Evolutionary conservation across 208 protist genomes (phyloP).

Genomic region (Acanthamoeba royreba): DNA sequence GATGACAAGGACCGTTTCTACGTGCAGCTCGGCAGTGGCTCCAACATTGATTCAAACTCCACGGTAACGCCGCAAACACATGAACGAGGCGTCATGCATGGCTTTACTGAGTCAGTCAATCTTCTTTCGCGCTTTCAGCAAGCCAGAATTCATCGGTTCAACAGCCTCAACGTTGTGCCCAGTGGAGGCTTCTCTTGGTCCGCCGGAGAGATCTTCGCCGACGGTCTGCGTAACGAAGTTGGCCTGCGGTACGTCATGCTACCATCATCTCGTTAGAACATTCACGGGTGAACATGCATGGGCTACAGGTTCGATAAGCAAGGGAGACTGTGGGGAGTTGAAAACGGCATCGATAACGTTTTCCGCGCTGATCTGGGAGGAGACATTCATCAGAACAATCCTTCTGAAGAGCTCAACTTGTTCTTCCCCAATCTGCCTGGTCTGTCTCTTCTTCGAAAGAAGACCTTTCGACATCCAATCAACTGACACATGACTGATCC

Average conservation of each 20-base stretch:
- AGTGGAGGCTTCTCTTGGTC: neutral
- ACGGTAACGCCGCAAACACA: neutral
- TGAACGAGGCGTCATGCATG: neutral
- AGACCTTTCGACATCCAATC: neutral
- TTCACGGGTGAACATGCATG: neutral
- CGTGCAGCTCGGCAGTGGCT: slow-evolving; percentile 33
- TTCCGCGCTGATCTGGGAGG: neutral
- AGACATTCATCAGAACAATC: slow-evolving; percentile 40
- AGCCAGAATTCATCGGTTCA: neutral
- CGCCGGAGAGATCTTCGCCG: neutral
- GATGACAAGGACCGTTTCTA: neutral
- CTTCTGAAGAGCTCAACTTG: slow-evolving; percentile 47
- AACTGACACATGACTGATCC: neutral
- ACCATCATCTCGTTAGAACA: neutral
- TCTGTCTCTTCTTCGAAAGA: neutral
- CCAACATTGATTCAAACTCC: slow-evolving; percentile 21
- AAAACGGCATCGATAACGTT: slow-evolving; percentile 45
- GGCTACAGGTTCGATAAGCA: neutral
- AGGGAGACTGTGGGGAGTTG: slow-evolving; percentile 13
- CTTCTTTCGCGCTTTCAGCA: neutral
- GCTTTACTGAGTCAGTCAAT: neutral
- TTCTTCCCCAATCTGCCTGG: neutral
- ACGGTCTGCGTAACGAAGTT: slow-evolving; percentile 43
- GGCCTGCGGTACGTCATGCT: neutral
- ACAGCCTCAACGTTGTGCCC: neutral